Evolutionary conservation across 2,329 filamentous ascomycete species (phyloP).

Genomic region (Aureobasidium sp.): DNA sequence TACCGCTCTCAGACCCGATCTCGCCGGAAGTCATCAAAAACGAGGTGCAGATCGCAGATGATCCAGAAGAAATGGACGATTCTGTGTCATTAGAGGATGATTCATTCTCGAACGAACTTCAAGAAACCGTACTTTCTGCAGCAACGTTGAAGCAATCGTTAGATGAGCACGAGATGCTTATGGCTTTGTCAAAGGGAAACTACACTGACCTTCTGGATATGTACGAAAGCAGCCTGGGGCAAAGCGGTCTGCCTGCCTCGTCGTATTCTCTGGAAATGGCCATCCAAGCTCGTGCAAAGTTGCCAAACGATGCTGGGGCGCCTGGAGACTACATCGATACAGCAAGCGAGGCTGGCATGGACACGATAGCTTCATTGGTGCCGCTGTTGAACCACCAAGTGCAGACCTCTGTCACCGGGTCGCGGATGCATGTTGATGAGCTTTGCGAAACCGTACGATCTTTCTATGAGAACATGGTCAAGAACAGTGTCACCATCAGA

Average conservation of each 20-base stretch:
- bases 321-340: constrained; percentile 18
- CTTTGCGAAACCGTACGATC: constrained; percentile 19
- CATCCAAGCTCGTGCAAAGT: constrained; percentile 17
- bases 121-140: background rate
- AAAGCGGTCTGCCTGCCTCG: constrained; percentile 20
- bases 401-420: constrained; percentile 10
- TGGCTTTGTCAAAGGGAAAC: constrained; percentile 17
- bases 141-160: background rate
- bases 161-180: constrained; percentile 19
- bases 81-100: background rate
- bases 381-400: constrained; percentile 23
- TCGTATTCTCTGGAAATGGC: constrained; percentile 22
- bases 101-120: background rate
- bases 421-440: constrained; percentile 7
- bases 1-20: background rate
- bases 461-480: constrained; percentile 24
- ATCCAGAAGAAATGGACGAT: background rate
- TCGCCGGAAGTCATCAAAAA: too few relatives aligned
- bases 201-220: constrained; percentile 18
- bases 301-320: constrained; percentile 7
- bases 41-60: background rate
- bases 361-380: constrained; percentile 20
- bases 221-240: constrained; percentile 18
- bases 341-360: constrained; percentile 23
- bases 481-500: constrained; percentile 19